These are phyloP conservation scores for Yueomyces sinensis DNA, from an alignment of 805 yeast genomes.

Conservation along the genomic window DNA sequence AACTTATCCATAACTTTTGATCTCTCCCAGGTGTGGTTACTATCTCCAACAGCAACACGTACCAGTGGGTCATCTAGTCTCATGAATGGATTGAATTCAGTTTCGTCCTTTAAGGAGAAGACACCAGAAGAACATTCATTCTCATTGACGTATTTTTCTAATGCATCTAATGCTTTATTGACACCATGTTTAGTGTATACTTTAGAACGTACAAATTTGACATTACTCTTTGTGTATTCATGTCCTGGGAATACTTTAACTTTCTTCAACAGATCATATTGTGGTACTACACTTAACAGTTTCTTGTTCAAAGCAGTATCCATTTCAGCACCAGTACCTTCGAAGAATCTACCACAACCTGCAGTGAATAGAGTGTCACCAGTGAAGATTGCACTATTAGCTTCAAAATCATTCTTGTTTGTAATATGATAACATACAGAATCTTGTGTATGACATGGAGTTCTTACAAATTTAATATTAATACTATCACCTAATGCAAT, in stretches of 20 bases:
- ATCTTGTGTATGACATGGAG: constrained; percentile 98
- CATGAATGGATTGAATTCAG: constrained; percentile 81
- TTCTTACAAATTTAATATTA: constrained; percentile 63
- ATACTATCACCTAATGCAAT: constrained; percentile 29
- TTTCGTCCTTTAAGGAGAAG: constrained; percentile 78
- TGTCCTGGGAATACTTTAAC: constrained; percentile 83
- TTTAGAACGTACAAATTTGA: constrained; percentile 59
- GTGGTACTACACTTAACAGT: constrained; percentile 20
- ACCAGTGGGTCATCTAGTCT: constrained; percentile 54
- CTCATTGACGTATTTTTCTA: constrained; percentile 36
- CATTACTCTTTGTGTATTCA: constrained; percentile 81
- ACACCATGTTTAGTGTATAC: constrained; percentile 30
- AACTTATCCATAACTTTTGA: constrained; percentile 56
- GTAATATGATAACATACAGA: constrained; percentile 72
- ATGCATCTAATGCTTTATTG: constrained; percentile 34
- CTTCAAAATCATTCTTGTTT: constrained; percentile 39
- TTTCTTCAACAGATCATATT: constrained; percentile 35
- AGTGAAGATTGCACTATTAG: constrained; percentile 68
- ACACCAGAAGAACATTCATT: constrained; percentile 74
- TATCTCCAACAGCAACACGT: constrained; percentile 40
- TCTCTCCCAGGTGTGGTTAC: constrained; percentile 22
- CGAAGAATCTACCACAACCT: constrained; percentile 96
- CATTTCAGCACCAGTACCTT: constrained; percentile 81
- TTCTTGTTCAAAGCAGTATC: constrained; percentile 45
- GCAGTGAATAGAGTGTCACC: constrained; percentile 92